phyloP scores from a whole-genome alignment of 1,139 yeast genomes.

The Sugiyamaella xylanicola region DNA sequence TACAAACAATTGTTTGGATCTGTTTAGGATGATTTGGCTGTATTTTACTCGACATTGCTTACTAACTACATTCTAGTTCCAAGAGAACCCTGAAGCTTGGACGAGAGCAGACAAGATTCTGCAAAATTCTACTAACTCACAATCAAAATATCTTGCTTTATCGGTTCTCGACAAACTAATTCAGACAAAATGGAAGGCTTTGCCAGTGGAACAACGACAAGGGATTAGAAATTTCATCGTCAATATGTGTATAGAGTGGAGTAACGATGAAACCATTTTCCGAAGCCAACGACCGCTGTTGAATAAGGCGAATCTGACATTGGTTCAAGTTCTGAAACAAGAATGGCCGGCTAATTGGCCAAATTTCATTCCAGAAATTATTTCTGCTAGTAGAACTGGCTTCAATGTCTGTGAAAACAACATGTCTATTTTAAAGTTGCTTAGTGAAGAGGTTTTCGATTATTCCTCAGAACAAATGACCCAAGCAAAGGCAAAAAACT shows the following conservation, averaged over 20 bases:
- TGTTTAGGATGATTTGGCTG: not conserved
- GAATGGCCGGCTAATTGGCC: slow-evolving; percentile 99
- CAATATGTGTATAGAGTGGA: slow-evolving; percentile 88
- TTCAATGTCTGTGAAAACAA: slow-evolving; percentile 96
- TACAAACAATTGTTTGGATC: no score
- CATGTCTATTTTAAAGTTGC: slow-evolving; percentile 84
- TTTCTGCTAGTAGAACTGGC: slow-evolving; percentile 78
- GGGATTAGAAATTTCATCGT: slow-evolving; percentile 94
- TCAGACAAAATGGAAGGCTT: slow-evolving; percentile 89
- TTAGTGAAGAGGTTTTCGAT: slow-evolving; percentile 96
- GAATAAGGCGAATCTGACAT: slow-evolving; percentile 88
- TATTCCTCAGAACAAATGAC: slow-evolving; percentile 94
- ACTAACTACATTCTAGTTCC: slow-evolving; percentile 50
- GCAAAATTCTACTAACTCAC: slow-evolving; percentile 76
- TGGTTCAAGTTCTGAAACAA: slow-evolving; percentile 91
- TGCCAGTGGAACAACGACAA: slow-evolving; percentile 74
- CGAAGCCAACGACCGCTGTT: slow-evolving; percentile 77
- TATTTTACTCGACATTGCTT: not conserved
- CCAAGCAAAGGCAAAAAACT: slow-evolving; percentile 83
- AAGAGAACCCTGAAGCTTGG: slow-evolving; percentile 96
- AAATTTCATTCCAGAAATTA: slow-evolving; percentile 90
- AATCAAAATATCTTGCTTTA: slow-evolving; percentile 86
- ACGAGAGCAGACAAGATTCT: slow-evolving; percentile 87
- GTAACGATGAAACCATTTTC: slow-evolving; percentile 82
- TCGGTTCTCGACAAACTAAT: slow-evolving; percentile 88